phyloP scores from a whole-genome alignment of 176 grass and related monocot genomes.

The Oryza brachyantha region DNA sequence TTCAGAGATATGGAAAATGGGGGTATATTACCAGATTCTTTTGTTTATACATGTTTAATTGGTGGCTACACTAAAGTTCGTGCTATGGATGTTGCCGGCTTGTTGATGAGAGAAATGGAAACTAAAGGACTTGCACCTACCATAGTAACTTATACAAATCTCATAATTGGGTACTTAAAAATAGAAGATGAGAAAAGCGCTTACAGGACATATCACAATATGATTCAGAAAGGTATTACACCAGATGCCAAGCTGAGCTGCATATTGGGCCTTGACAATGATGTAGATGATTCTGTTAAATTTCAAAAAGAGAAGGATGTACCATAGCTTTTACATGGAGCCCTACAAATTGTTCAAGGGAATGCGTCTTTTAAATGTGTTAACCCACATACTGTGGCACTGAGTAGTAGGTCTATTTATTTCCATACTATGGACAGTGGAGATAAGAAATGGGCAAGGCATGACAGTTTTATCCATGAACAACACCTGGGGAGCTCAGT shows the following conservation, averaged over 20 bases:
- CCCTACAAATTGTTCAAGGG: constrained; percentile 3
- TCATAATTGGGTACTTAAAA: constrained; percentile 56
- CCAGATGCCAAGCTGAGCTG: constrained; percentile 42
- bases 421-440: background rate
- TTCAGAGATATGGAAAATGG: constrained; percentile 49
- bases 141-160: constrained; percentile 59
- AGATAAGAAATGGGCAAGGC: background rate
- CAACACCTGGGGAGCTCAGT: background rate
- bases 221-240: constrained; percentile 51
- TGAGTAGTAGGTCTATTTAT: background rate
- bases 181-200: constrained; percentile 31
- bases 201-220: constrained; percentile 32
- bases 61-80: constrained; percentile 53
- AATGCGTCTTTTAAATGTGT: background rate
- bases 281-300: constrained; percentile 7
- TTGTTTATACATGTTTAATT: constrained; percentile 72
- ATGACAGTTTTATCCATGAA: background rate
- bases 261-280: constrained; percentile 34
- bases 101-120: constrained; percentile 63
- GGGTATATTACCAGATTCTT: constrained; percentile 48
- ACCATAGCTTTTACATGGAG: background rate
- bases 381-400: background rate
- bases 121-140: constrained; percentile 43
- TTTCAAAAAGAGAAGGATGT: background rate
- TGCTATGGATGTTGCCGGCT: constrained; percentile 48